Conservation (phyloP, 805 yeast species). For the Candida tammaniensis region DNA sequence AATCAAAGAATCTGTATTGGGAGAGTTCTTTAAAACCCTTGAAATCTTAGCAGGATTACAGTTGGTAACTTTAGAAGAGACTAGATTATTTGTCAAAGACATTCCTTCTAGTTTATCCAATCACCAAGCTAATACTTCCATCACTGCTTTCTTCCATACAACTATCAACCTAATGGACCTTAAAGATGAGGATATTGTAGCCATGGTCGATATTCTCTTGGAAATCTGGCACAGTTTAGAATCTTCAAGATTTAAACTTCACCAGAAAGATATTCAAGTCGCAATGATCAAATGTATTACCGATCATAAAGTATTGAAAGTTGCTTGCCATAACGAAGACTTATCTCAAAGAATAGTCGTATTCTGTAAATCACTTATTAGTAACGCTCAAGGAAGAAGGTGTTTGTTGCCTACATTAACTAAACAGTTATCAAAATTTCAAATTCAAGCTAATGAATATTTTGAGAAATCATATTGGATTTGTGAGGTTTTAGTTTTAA, state of each 20-base stretch:
- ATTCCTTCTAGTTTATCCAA: slow-evolving; percentile 15
- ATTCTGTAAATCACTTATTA: slow-evolving; percentile 45
- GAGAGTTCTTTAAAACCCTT: slow-evolving; percentile 15
- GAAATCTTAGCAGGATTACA: slow-evolving; percentile 4
- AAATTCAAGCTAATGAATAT: slow-evolving; percentile 22
- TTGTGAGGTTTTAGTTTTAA: slow-evolving; percentile 43
- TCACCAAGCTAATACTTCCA: slow-evolving; percentile 22
- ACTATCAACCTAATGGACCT: slow-evolving; percentile 12
- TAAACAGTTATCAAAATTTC: slow-evolving; percentile 43
- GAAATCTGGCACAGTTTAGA: slow-evolving; percentile 58
- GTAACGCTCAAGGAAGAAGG: slow-evolving; percentile 59
- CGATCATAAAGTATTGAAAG: slow-evolving; percentile 36
- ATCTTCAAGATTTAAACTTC: slow-evolving; percentile 58
- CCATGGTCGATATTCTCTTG: slow-evolving; percentile 31
- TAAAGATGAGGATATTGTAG: slow-evolving; percentile 7
- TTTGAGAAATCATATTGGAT: slow-evolving; percentile 53
- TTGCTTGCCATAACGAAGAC: slow-evolving; percentile 27
- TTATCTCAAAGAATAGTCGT: slow-evolving; percentile 24
- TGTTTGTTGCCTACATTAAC: slow-evolving; percentile 63
- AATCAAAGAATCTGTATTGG: slow-evolving; percentile 37
- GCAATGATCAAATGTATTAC: slow-evolving; percentile 51
- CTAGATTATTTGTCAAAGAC: slow-evolving; percentile 3
- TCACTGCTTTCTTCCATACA: slow-evolving; percentile 18
- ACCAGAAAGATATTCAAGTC: slow-evolving; percentile 64
- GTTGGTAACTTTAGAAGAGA: slow-evolving; percentile 1